Evolutionary conservation across 371 early-diverging fungal genomes (phyloP).

Genomic region (Cokeromyces recurvatus): DNA sequence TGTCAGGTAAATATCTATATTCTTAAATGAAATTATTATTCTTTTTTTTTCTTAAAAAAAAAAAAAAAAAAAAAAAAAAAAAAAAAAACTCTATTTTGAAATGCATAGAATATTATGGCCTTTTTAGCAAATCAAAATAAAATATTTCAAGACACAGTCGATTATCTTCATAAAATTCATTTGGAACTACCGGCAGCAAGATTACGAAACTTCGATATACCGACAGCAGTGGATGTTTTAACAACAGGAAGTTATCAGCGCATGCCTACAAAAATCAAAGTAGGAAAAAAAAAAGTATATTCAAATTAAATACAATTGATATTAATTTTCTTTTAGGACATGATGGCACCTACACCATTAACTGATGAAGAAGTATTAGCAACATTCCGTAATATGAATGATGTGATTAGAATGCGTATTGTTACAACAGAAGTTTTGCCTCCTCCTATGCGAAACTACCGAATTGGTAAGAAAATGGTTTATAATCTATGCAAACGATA

Average conservation of each 20-base stretch:
- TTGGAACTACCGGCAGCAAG: slow-evolving; percentile 62
- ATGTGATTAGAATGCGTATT: slow-evolving; percentile 64
- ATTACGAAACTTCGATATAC: slow-evolving; percentile 71
- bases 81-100: too few species aligned
- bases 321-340: slow-evolving; percentile 30
- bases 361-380: slow-evolving; percentile 51
- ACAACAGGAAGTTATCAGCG: slow-evolving; percentile 72
- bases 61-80: too few species aligned
- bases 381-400: slow-evolving; percentile 59
- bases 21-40: neutral
- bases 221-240: slow-evolving; percentile 70
- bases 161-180: slow-evolving; percentile 62
- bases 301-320: neutral
- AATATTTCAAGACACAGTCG: slow-evolving; percentile 61
- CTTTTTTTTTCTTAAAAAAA: too few species aligned
- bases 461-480: slow-evolving; percentile 45
- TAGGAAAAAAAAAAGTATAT: slow-evolving; percentile 6
- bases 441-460: slow-evolving; percentile 55
- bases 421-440: slow-evolving; percentile 62
- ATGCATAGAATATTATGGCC: slow-evolving; percentile 60
- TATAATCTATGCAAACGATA: neutral
- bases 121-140: slow-evolving; percentile 69
- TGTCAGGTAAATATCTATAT: slow-evolving; percentile 55
- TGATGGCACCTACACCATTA: slow-evolving; percentile 51
- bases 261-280: slow-evolving; percentile 54